A percentile compares a stretch with the other conserved stretches of the same genome.
phyloP scores from a whole-genome alignment of 495 filamentous ascomycete genomes.

The Trichoderma parareesei region DNA sequence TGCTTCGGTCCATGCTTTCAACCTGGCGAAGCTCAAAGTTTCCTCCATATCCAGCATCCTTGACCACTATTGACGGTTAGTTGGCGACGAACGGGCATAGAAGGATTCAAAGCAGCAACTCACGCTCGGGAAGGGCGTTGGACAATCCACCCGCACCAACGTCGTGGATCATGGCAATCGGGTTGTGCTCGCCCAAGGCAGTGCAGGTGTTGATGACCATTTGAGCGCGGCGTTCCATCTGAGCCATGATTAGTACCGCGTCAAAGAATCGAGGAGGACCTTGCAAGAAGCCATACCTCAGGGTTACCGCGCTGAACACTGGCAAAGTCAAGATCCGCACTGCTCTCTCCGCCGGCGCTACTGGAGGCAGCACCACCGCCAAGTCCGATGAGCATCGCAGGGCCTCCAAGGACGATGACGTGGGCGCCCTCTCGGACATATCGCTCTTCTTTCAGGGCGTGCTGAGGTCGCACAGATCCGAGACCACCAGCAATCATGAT shows the following conservation, averaged over 20 bases:
- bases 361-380: slow-evolving; percentile 93
- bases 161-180: slow-evolving; percentile 94
- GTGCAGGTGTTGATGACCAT: slow-evolving; percentile 94
- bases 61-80: slow-evolving; percentile 52
- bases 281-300: slow-evolving; percentile 32
- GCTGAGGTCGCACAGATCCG: slow-evolving; percentile 88
- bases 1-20: slow-evolving; percentile 77
- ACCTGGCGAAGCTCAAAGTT: slow-evolving; percentile 87
- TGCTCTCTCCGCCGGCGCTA: slow-evolving; percentile 78
- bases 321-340: slow-evolving; percentile 86
- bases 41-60: slow-evolving; percentile 82
- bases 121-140: slow-evolving; percentile 56
- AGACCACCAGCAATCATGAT: slow-evolving; percentile 98
- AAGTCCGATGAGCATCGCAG: slow-evolving; percentile 94
- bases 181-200: slow-evolving; percentile 71
- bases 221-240: slow-evolving; percentile 83
- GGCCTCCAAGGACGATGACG: slow-evolving; percentile 87
- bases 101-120: neutral
- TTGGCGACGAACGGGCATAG: slow-evolving; percentile 26
- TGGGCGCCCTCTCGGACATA: slow-evolving; percentile 75
- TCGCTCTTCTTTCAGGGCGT: slow-evolving; percentile 73
- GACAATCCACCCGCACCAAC: slow-evolving; percentile 92
- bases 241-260: neutral
- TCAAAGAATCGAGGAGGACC: neutral
- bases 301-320: slow-evolving; percentile 93